A percentile compares a stretch with the other conserved stretches of the same genome.
phyloP scores from a whole-genome alignment of 768 basidiomycete species.

The Suillus occidentalis region DNA sequence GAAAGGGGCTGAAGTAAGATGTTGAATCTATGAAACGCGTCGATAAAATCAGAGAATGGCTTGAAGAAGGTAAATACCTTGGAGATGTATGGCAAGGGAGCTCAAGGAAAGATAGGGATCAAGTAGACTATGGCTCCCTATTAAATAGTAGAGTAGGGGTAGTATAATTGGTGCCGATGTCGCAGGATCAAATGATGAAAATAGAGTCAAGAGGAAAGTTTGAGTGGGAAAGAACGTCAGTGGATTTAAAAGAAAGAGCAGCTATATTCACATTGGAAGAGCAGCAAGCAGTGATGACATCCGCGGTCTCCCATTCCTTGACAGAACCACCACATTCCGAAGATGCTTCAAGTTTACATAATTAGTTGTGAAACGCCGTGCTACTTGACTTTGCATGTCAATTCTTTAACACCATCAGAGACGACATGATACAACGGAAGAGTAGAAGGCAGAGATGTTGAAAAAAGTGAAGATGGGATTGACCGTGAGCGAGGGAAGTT shows the following conservation, averaged over 20 bases:
- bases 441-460: no score
- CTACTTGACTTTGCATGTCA: neutral
- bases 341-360: neutral
- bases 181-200: neutral
- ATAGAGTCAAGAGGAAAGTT: neutral
- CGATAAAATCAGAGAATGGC: neutral
- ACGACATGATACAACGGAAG: no score
- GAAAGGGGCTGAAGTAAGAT: neutral
- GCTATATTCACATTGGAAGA: neutral
- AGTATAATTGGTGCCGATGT: neutral
- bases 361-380: neutral
- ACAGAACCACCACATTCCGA: neutral
- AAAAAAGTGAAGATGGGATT: no score
- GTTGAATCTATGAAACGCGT: neutral
- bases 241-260: neutral
- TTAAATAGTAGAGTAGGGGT: neutral
- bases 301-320: constrained; percentile 3
- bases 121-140: neutral
- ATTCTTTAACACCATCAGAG: no score
- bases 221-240: neutral
- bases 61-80: neutral
- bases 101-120: neutral
- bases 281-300: neutral
- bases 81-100: neutral
- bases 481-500: no score